phyloP scores from a whole-genome alignment of 306 rosid genomes.

The Abrus pulchellus region DNA sequence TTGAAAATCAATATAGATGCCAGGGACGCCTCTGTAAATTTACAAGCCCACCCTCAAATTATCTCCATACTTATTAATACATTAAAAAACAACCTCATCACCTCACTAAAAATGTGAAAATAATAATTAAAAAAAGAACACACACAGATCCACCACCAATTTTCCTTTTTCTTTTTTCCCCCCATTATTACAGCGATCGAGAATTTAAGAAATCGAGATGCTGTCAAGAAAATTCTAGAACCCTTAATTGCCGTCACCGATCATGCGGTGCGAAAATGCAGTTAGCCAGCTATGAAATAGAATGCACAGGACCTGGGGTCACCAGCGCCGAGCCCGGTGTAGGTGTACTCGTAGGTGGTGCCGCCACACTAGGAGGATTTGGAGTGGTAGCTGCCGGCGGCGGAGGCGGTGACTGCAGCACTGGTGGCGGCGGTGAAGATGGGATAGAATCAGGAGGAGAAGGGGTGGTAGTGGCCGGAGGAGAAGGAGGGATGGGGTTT shows the following conservation, averaged over 20 bases:
- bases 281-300: constrained; percentile 38
- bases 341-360: constrained; percentile 65
- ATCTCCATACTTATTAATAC: not conserved
- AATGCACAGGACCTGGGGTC: constrained; percentile 67
- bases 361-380: constrained; percentile 52
- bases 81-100: not conserved
- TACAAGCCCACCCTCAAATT: not conserved
- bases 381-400: constrained; percentile 40
- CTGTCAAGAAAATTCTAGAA: constrained; percentile 34
- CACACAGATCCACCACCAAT: constrained; percentile 40
- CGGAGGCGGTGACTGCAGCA: constrained; percentile 40
- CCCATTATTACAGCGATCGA: constrained; percentile 15
- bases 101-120: not conserved
- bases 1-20: constrained; percentile 30
- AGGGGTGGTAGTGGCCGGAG: constrained; percentile 36
- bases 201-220: constrained; percentile 17
- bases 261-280: constrained; percentile 32
- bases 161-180: not conserved
- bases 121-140: not conserved
- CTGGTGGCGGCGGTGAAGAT: constrained; percentile 32
- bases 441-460: constrained; percentile 48
- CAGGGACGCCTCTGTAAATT: constrained; percentile 41
- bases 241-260: constrained; percentile 31
- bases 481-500: constrained; percentile 47
- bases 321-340: constrained; percentile 58